Conservation (phyloP, 140 eudicot genomes). For the Flaveria floridana region DNA sequence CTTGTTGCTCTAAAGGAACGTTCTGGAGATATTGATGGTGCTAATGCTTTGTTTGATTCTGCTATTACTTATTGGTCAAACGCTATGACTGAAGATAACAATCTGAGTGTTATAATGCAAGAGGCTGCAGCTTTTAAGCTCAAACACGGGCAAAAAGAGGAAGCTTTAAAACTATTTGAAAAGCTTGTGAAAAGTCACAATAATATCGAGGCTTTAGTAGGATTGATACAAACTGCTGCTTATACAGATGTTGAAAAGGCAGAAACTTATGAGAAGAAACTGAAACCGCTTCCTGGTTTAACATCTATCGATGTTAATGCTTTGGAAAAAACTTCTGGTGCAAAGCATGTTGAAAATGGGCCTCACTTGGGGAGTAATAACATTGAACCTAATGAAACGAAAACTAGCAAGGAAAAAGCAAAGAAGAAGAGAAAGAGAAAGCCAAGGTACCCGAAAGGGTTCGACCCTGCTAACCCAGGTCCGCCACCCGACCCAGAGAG, state of each 20-base stretch:
- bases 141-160: conserved; percentile 77
- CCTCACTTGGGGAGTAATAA: conserved; percentile 32
- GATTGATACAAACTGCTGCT: conserved; percentile 76
- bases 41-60: conserved; percentile 58
- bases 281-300: conserved; percentile 72
- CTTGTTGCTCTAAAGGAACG: conserved; percentile 88
- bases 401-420: conserved; percentile 63
- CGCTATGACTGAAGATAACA: conserved; percentile 85
- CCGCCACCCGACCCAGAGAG: conserved; percentile 91
- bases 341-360: conserved; percentile 57
- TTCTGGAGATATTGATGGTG: conserved; percentile 81
- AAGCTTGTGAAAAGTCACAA: conserved; percentile 69
- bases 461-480: conserved; percentile 90
- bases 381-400: conserved; percentile 48
- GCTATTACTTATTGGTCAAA: conserved; percentile 77
- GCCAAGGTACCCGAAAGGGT: conserved; percentile 91
- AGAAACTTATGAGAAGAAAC: conserved; percentile 77
- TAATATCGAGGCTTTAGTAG: conserved; percentile 69
- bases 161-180: conserved; percentile 70
- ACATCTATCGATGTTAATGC: conserved; percentile 55
- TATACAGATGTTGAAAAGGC: conserved; percentile 64
- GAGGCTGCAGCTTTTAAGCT: conserved; percentile 87
- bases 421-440: conserved; percentile 95
- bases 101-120: conserved; percentile 69
- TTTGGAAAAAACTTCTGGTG: conserved; percentile 88